Evolutionary conservation across 495 filamentous ascomycete species (phyloP), one percentile per base, ranked within the genome.

Genomic region (Lophium mytilinum): DNA sequence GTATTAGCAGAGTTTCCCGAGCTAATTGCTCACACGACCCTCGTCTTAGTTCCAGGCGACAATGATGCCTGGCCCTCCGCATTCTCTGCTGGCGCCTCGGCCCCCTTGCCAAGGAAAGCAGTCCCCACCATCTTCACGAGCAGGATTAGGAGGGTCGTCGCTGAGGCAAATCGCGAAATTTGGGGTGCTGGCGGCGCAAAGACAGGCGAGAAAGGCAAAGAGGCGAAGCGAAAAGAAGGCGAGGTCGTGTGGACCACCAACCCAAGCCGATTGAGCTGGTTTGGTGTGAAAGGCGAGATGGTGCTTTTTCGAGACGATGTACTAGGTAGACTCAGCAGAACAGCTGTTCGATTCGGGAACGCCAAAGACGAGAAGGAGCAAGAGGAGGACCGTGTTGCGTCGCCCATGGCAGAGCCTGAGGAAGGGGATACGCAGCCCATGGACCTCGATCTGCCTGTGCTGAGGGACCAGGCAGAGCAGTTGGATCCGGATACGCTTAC

Each of bases 11-110:
- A 97, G 41, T 95, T 88, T 69, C 90, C 87, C n/a, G 76, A 78
- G 0, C 74, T 97, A 7, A 77, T 95, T n/a, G 83, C 84, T 36
- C 74, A 78, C 17, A 83, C 88, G 2, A 91, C 88, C 0, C 94
- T 96, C 62, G 72, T 96, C 11, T 95, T 97, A 62, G 86, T 98
- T 0, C 93, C 93, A 1, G 92, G 92, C 40, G 92, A 96, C 67
- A 94, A 95, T 68, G 93, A 98, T 67, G 89, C 90, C 10, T 98
- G 93, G 93, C 74, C 82, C 21, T 92, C 89, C 0, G 80, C 89
- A 3, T 95, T 95, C 70, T 85, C 85, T 1, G 84, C 82, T 11
- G 93, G 93, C n/a, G 85, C 89, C 41, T 80, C 88, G 1, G 79
- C 84, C 0, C 76, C 83, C 8, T 65, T 96, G 11, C 93, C 93